Base-by-base conservation (phyloP, 2,329 filamentous ascomycete species). In the Aspergillus brunneoviolaceus region DNA sequence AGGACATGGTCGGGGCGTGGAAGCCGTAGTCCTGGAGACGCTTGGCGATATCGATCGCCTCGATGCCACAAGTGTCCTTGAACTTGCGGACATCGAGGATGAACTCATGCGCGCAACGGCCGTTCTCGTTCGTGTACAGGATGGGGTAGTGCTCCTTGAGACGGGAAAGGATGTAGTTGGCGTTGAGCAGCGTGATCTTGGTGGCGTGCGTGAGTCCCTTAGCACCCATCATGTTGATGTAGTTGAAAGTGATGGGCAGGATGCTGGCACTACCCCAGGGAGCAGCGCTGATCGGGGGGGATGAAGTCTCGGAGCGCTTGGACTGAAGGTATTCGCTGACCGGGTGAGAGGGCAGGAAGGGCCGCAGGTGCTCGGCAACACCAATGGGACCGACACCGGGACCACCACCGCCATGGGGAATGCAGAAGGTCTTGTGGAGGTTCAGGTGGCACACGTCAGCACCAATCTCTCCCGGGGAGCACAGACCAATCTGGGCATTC, bases 381-480 rank as follows among this genome's bases (percentile, higher is more conserved):
- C 92, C 93, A 67, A 98, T 96, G 56, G 94, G 94, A 2, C 94
- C 94, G 42, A 97, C 91, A 70, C 94, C 94, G 10, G 94, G 94
- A 16, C 94, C 94, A 65, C 94, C 94, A 64, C 94, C 94, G 58
- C 94, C 94, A 77, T 98, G 94, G 51, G 94, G 94, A 70, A 98
- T 98, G 75, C 94, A 98, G 83, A 98, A 98, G 3, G 94, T 98
- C 85, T 98, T 98, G 86, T 98, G 94, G 48, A 98, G 84, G 78
- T 98, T 98, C 61, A 98, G 83, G 80, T 97, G 94, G 84, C 94
- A 98, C 45, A 97, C 93, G 74, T 98, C 94, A 31, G 94, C 94
- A 21, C 94, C 94, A 67, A 98, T 96, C 75, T 96, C 92, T 45
- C 94, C 94, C 1, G 94, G 94, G 0, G 92, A 96, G 81, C 92